phyloP scores from a whole-genome alignment of 2,329 filamentous ascomycete species.

The Fusarium goolgardi region DNA sequence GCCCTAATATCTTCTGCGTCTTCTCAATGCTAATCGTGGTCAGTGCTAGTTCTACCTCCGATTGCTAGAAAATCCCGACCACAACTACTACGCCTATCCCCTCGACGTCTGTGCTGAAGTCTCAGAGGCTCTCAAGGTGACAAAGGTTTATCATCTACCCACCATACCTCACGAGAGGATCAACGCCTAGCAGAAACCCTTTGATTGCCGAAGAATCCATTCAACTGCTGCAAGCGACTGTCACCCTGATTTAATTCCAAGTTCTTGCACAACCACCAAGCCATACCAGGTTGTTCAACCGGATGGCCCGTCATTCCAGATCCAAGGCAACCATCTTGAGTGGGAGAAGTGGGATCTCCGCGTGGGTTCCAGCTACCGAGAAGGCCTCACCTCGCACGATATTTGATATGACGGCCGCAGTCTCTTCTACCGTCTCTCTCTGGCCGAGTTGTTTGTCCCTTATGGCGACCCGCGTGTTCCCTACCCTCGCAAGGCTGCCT shows the following conservation, averaged over 20 bases:
- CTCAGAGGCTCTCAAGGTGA: too few species aligned
- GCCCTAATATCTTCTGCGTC: too few species aligned
- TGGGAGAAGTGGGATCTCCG: slow-evolving; percentile 76
- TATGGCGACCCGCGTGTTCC: slow-evolving; percentile 66
- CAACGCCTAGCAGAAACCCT: too few species aligned
- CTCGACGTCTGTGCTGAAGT: too few species aligned
- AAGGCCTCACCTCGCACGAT: slow-evolving; percentile 76
- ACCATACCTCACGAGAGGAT: too few species aligned
- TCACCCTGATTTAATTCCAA: slow-evolving; percentile 47
- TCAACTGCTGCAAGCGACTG: slow-evolving; percentile 57
- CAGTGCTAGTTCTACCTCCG: too few species aligned
- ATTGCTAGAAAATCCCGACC: too few species aligned
- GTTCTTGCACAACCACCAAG: slow-evolving; percentile 46
- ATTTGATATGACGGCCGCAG: slow-evolving; percentile 73
- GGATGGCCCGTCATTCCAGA: slow-evolving; percentile 51
- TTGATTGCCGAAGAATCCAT: too few species aligned
- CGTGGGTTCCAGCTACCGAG: slow-evolving; percentile 75
- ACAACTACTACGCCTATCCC: too few species aligned
- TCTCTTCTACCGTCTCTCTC: slow-evolving; percentile 71
- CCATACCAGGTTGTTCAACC: slow-evolving; percentile 50
- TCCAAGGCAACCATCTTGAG: slow-evolving; percentile 57
- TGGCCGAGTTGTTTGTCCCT: slow-evolving; percentile 73
- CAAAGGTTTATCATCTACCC: too few species aligned
- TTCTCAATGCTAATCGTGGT: too few species aligned
- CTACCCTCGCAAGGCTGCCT: slow-evolving; percentile 73